Percentiles rank a stretch among this genome's conserved stretches.
Evolutionary conservation across 305 asterid species (phyloP).

Genomic region (Nicotiana rustica): DNA sequence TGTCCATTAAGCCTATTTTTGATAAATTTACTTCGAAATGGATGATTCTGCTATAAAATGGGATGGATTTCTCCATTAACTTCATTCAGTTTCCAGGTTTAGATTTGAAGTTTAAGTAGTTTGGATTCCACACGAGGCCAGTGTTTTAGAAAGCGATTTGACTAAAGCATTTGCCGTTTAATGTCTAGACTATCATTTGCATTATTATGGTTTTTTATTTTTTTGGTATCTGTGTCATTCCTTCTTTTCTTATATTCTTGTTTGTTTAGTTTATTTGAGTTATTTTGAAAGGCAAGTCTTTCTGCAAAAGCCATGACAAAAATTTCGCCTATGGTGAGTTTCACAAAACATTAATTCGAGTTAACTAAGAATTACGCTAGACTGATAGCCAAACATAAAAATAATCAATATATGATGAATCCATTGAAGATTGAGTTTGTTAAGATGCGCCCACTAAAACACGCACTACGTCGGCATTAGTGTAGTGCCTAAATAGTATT

Average conservation of each 20-base stretch:
- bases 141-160: slow-evolving; percentile 31
- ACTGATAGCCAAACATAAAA: background rate
- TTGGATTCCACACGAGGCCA: slow-evolving; percentile 17
- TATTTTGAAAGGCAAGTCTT: background rate
- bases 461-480: background rate
- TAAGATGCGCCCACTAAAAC: background rate
- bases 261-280: background rate
- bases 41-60: background rate
- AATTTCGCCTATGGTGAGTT: too few species aligned
- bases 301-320: background rate
- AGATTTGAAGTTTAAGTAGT: background rate
- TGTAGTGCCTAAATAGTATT: background rate
- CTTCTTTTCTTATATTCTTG: background rate
- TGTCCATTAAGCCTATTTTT: too few species aligned
- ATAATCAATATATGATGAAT: background rate
- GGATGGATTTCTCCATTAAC: background rate
- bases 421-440: background rate
- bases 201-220: too few species aligned
- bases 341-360: background rate
- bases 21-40: too few species aligned
- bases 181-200: background rate
- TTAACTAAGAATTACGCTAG: background rate
- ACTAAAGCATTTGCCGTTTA: slow-evolving; percentile 6
- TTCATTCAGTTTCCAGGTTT: background rate
- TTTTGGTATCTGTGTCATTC: background rate